phyloP scores from a whole-genome alignment of 768 basidiomycete species.

The Phanerochaete carnosa region DNA sequence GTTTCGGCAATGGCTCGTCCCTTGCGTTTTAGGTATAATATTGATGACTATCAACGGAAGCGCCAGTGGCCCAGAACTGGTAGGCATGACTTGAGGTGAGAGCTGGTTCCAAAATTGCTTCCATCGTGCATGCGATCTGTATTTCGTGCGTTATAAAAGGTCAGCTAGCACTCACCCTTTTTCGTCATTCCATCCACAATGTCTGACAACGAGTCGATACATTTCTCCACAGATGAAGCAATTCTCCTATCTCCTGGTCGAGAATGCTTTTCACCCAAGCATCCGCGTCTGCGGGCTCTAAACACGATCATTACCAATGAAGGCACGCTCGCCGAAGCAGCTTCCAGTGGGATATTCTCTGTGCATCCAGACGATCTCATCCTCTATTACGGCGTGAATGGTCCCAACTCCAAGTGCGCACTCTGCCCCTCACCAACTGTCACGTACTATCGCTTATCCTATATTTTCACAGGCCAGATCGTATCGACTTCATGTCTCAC shows the following conservation, averaged over 20 bases:
- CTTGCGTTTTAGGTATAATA: no score
- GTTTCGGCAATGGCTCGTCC: no score
- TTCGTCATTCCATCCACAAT: no score
- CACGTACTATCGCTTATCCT: neutral
- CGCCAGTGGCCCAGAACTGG: no score
- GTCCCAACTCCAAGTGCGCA: neutral
- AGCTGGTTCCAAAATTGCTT: no score
- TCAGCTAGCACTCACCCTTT: no score
- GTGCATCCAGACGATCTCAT: constrained; percentile 6
- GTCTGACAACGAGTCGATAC: neutral
- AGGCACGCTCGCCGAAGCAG: neutral
- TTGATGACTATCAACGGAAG: no score
- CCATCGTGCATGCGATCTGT: no score
- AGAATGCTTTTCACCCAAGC: neutral
- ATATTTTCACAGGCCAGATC: neutral
- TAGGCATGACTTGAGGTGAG: no score
- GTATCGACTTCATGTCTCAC: constrained; percentile 12
- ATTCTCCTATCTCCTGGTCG: neutral
- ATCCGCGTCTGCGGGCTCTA: neutral
- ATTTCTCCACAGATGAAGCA: neutral
- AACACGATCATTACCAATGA: neutral
- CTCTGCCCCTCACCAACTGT: no score
- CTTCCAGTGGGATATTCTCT: constrained; percentile 9
- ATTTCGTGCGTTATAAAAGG: no score
- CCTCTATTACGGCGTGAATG: constrained; percentile 9